phyloP scores from a whole-genome alignment of 768 basidiomycete genomes.

The Leccinum rimulosum region DNA sequence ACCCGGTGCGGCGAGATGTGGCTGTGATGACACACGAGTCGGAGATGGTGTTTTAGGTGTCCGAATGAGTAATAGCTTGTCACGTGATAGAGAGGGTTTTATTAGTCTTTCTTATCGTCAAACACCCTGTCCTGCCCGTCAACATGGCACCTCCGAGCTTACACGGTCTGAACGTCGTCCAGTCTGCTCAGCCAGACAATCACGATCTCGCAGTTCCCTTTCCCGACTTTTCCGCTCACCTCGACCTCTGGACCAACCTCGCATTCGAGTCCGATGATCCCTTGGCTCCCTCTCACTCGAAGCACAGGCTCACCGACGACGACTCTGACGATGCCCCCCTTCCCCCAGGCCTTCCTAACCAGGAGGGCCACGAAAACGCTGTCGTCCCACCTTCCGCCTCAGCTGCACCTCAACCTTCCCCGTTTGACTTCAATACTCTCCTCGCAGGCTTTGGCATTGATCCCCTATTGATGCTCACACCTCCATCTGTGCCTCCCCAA shows the following conservation, averaged over 20 bases:
- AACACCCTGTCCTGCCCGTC: neutral
- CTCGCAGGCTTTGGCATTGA: conserved; percentile 41
- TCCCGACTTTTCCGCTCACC: conserved; percentile 73
- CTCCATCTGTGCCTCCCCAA: conserved; percentile 27
- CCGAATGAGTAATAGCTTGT: neutral
- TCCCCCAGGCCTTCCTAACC: conserved; percentile 35
- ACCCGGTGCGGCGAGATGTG: conserved; percentile 72
- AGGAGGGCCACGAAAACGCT: conserved; percentile 59
- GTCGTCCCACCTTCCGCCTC: conserved; percentile 41
- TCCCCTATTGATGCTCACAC: conserved; percentile 37
- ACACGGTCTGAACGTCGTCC: conserved; percentile 80
- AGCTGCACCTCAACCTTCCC: conserved; percentile 34
- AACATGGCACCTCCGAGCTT: conserved; percentile 61
- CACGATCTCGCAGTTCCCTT: conserved; percentile 63
- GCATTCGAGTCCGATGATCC: conserved; percentile 76
- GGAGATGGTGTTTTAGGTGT: conserved; percentile 47
- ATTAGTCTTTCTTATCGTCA: conserved; percentile 17
- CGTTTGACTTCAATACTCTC: conserved; percentile 42
- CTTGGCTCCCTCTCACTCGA: conserved; percentile 36
- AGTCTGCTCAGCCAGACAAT: conserved; percentile 42
- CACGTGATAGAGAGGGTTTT: conserved; percentile 10
- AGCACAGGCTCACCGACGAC: conserved; percentile 33
- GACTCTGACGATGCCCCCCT: conserved; percentile 29
- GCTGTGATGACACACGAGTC: conserved; percentile 85
- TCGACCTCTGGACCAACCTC: conserved; percentile 83